These are phyloP conservation scores for Metschnikowia colocasiae DNA, from an alignment of 805 yeast genomes.

Conservation along the genomic window DNA sequence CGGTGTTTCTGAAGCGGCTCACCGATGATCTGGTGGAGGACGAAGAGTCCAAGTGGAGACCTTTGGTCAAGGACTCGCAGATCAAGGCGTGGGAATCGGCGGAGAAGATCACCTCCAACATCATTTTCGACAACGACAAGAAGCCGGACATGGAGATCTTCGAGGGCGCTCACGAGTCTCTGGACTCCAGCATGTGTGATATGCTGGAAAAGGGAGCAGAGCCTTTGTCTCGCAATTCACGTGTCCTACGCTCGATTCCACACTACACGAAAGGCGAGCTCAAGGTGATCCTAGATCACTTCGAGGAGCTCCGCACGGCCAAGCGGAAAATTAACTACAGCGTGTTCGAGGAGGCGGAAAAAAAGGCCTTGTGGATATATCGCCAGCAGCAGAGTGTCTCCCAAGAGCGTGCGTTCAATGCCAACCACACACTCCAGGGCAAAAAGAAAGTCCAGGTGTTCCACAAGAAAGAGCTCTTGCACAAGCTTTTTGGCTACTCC, in stretches of 20 bases:
- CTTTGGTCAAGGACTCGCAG: conserved; percentile 39
- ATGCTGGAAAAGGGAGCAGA: not conserved
- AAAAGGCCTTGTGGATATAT: conserved; percentile 25
- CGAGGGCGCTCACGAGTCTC: conserved; percentile 8
- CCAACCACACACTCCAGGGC: conserved; percentile 30
- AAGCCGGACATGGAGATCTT: conserved; percentile 13
- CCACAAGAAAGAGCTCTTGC: conserved; percentile 39
- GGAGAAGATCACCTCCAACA: conserved; percentile 33
- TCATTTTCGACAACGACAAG: conserved; percentile 34
- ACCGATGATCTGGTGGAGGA: not conserved
- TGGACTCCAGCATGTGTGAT: conserved; percentile 6
- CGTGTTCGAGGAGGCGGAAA: conserved; percentile 21
- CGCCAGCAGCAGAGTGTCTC: conserved; percentile 28
- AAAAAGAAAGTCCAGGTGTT: conserved; percentile 38
- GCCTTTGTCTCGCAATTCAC: not conserved
- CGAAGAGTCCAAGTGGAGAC: conserved; percentile 20
- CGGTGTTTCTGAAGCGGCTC: conserved; percentile 23
- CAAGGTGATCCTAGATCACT: conserved; percentile 22
- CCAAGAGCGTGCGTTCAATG: conserved; percentile 34
- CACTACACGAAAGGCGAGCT: conserved; percentile 39
- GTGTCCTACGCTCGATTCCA: conserved; percentile 32
- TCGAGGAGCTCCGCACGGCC: conserved; percentile 12
- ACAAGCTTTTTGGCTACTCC: conserved; percentile 36
- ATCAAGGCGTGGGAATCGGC: conserved; percentile 45
- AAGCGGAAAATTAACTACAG: conserved; percentile 5